Percentiles rank a stretch among this genome's conserved stretches.
Evolutionary conservation across 2,329 filamentous ascomycete species (phyloP).

Genomic region (Cercospora sp.): DNA sequence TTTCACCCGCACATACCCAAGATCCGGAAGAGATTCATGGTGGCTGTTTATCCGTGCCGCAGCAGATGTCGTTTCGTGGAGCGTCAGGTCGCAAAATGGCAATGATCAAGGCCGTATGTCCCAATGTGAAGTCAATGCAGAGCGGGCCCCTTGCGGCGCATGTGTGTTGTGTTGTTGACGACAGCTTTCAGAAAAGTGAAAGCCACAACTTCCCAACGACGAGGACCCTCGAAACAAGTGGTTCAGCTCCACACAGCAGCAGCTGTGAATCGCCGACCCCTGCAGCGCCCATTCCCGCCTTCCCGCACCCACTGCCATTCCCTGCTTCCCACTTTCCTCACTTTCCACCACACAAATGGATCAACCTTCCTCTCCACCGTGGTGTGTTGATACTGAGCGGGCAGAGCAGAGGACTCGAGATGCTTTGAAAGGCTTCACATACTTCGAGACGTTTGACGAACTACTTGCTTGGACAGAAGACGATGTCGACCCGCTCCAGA

Average conservation of each 20-base stretch:
- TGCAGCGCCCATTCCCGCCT: conserved; percentile 6
- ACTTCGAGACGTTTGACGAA: conserved; percentile 46
- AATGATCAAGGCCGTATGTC: background rate
- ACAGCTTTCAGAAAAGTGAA: conserved; percentile 7
- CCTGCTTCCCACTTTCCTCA: background rate
- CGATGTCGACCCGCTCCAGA: conserved; percentile 40
- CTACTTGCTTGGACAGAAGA: conserved; percentile 38
- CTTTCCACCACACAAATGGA: background rate
- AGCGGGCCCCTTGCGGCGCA: conserved; percentile 8
- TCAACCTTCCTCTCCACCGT: background rate
- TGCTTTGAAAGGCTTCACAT: conserved; percentile 39
- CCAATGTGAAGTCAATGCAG: background rate
- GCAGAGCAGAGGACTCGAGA: background rate
- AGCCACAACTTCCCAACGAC: conserved; percentile 6
- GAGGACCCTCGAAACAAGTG: conserved; percentile 5
- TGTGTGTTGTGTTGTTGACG: conserved; percentile 3
- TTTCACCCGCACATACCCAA: conserved; percentile 53
- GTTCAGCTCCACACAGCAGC: conserved; percentile 2
- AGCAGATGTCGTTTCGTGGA: conserved; percentile 9
- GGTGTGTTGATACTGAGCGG: background rate
- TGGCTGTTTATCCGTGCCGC: conserved; percentile 18
- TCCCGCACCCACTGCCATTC: background rate
- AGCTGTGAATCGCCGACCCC: background rate
- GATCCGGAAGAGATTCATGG: conserved; percentile 70
- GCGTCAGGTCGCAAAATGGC: background rate